Evolutionary conservation across 2,329 filamentous ascomycete genomes (phyloP).

Genomic region (Fusarium clavum): DNA sequence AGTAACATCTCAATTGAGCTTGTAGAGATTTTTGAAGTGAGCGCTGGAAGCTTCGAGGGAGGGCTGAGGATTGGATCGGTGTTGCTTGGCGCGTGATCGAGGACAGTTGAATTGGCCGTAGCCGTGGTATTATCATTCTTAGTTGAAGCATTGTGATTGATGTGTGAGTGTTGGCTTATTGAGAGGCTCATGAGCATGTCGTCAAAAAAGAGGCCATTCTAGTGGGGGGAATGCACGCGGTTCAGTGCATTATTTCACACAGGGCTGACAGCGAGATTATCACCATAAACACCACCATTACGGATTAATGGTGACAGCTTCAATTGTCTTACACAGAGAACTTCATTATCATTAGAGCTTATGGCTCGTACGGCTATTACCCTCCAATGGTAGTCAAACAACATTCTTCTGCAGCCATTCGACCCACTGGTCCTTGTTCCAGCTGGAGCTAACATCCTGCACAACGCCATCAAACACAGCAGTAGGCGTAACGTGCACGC

Average conservation of each 20-base stretch:
- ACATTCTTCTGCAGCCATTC: slow-evolving; percentile 78
- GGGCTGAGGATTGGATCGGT: not conserved
- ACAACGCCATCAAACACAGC: slow-evolving; percentile 90
- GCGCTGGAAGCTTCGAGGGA: slow-evolving; percentile 33
- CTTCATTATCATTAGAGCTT: slow-evolving; percentile 27
- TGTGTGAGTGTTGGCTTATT: slow-evolving; percentile 5
- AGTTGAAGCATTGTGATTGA: slow-evolving; percentile 38
- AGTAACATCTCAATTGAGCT: slow-evolving; percentile 44
- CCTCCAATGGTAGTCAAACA: slow-evolving; percentile 47
- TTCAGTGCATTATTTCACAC: slow-evolving; percentile 16
- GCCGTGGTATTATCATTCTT: slow-evolving; percentile 36
- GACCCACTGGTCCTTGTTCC: slow-evolving; percentile 84
- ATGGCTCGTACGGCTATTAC: not conserved
- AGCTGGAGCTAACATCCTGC: slow-evolving; percentile 82
- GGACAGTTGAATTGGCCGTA: slow-evolving; percentile 33
- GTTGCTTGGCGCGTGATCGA: not conserved
- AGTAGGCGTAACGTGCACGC: slow-evolving; percentile 92
- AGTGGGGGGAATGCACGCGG: slow-evolving; percentile 12
- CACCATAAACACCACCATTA: not conserved
- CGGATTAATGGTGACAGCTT: slow-evolving; percentile 10
- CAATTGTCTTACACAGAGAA: not conserved
- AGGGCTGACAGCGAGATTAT: not conserved
- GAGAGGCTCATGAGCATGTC: slow-evolving; percentile 18
- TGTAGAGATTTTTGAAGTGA: slow-evolving; percentile 44
- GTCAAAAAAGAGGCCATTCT: slow-evolving; percentile 26